These are phyloP conservation scores for Nakaseomyces glabratus DNA, from an alignment of 1,139 yeast genomes.

Conservation along the genomic window DNA sequence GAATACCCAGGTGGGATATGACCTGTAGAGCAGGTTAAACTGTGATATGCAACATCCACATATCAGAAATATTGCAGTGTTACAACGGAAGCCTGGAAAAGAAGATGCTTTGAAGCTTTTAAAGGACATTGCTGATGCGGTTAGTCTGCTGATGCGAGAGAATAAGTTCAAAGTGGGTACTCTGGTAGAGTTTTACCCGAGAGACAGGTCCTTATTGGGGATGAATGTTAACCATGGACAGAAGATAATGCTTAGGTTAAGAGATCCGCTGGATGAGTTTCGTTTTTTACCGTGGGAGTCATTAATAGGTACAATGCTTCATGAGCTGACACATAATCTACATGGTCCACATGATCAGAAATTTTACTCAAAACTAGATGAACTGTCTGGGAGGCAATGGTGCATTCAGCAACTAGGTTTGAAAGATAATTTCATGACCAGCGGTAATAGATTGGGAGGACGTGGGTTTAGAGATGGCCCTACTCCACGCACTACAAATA, in stretches of 20 bases:
- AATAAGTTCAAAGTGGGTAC: slow-evolving; percentile 57
- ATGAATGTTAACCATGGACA: slow-evolving; percentile 79
- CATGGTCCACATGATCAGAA: slow-evolving; percentile 71
- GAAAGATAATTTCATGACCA: slow-evolving; percentile 35
- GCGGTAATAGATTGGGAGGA: slow-evolving; percentile 48
- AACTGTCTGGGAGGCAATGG: slow-evolving; percentile 50
- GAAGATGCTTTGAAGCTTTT: slow-evolving; percentile 51
- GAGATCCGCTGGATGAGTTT: slow-evolving; percentile 48
- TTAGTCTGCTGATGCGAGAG: slow-evolving; percentile 68
- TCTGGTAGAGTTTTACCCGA: slow-evolving; percentile 82
- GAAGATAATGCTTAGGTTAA: slow-evolving; percentile 62
- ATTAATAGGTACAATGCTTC: slow-evolving; percentile 74
- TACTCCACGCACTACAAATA: neutral
- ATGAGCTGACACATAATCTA: slow-evolving; percentile 76
- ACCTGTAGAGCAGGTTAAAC: too few species aligned
- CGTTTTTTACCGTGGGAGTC: slow-evolving; percentile 60
- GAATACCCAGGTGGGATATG: too few species aligned
- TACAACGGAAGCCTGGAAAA: slow-evolving; percentile 44
- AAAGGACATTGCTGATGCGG: slow-evolving; percentile 51
- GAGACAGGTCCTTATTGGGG: slow-evolving; percentile 56
- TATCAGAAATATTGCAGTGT: slow-evolving; percentile 40
- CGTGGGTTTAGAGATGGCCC: neutral
- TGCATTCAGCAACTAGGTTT: slow-evolving; percentile 39
- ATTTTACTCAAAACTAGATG: slow-evolving; percentile 61
- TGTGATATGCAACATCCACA: slow-evolving; percentile 21